These are phyloP conservation scores for Microdochium bolleyi DNA, from an alignment of 2,329 filamentous ascomycete genomes.

Conservation along the genomic window DNA sequence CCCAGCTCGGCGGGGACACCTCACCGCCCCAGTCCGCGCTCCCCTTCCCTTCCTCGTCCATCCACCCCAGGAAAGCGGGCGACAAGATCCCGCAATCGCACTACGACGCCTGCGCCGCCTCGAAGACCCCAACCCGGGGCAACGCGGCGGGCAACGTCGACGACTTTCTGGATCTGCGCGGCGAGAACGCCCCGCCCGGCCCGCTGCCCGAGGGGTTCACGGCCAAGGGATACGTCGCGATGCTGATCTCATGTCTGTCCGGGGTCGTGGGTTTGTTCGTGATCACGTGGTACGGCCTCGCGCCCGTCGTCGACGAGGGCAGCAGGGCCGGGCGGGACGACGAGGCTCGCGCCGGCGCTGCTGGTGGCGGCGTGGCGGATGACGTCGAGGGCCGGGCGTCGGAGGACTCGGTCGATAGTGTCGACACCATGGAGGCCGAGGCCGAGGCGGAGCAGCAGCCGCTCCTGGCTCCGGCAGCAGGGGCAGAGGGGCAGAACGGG, in stretches of 20 bases:
- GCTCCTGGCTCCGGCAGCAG: background rate
- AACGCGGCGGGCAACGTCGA: conserved; percentile 69
- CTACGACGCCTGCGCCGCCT: conserved; percentile 47
- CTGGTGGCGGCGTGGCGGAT: background rate
- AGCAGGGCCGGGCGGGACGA: background rate
- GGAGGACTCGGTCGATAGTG: background rate
- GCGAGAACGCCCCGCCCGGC: conserved; percentile 46
- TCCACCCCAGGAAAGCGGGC: background rate
- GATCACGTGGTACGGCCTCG: background rate
- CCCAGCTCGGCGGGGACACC: conserved; percentile 24
- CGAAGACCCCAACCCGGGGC: conserved; percentile 43
- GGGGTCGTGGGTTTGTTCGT: background rate
- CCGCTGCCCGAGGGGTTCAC: conserved; percentile 50
- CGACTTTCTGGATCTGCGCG: conserved; percentile 54
- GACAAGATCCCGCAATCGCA: conserved; percentile 50
- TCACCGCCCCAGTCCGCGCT: background rate
- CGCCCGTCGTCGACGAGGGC: background rate
- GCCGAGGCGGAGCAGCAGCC: background rate
- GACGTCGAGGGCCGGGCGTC: background rate
- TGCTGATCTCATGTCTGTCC: background rate
- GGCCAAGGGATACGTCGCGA: background rate
- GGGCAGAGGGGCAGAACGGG: background rate
- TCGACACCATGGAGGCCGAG: background rate
- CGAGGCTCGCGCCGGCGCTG: background rate
- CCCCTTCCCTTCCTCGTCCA: background rate